Base-by-base conservation (phyloP, 192 early-diverging fungal genomes). In the Dissophora globulifera region DNA sequence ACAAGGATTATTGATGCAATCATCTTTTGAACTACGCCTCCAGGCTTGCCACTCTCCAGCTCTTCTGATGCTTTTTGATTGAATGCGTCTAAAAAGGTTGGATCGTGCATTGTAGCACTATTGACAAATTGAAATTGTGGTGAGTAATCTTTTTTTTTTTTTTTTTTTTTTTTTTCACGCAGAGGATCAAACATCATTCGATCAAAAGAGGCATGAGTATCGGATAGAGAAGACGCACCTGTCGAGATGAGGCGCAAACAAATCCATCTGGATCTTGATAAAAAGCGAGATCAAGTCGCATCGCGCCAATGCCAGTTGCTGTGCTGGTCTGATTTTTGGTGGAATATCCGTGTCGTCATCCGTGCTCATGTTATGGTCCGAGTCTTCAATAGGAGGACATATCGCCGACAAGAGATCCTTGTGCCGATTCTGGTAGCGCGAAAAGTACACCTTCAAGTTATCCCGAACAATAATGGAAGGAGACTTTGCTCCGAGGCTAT, bases 371-470 rank as follows among this genome's bases (percentile, higher is more conserved):
- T 35, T 43, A 33, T 66, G 40, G 10, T 35, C 23, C n/a, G 64
- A 46, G 45, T 35, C 42, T 1, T 48, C 49, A 0, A 11, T 9
- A 9, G 23, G 19, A 15, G 52, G 58, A 11, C 46, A 66, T 22
- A 76, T 45, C 16, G 58, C 32, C 6, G 50, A 22, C 10, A 76
- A 23, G 4, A 76, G 33, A n/a, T 74, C 53, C 57, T 58, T 56
- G 58, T 50, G 45, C 32, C 67, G 58, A 82, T 82, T 52, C 55
- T 72, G 58, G 57, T 78, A 74, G 58, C 85, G 50, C 16, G 81
- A 67, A 31, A 86, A 88, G 42, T 84, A 88, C 3, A 82, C 72
- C 20, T 78, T 74, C 27, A 88, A 75, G 49, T 88, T 88, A 25
- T 86, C 86, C 41, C 65, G 25, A 1, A 82, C 85, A 41, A 86